Base-by-base conservation (phyloP, 2,329 filamentous ascomycete species). In the Colletotrichum nymphaeae region DNA sequence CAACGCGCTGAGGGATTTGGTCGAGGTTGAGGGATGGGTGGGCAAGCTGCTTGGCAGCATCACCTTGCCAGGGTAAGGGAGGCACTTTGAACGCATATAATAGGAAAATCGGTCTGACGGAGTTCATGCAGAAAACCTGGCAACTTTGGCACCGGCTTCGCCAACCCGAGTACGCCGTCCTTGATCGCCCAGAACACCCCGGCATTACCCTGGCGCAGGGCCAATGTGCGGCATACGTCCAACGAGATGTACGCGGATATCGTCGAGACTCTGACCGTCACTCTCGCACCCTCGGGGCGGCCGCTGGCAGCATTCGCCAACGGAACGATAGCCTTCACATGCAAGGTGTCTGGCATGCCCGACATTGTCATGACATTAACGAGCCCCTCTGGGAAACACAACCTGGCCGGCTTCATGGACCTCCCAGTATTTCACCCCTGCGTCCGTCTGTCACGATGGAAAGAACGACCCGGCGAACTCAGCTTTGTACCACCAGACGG, bases 181-280 rank as follows among this genome's bases (percentile, higher is more conserved):
- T 78, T 88, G 8, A 74, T 84, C 16, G 76, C 85, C 22, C 81
- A 86, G 19, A 88, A 86, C 76, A 85, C 85, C 1, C 87, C 89
- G 0, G 87, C 90, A 8, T 78, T 98, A 53, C 95, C 95, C 1
- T 99, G 97, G 97, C 91, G 97, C 74, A 89, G 95, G 74, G 91
- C 94, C 52, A 98, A 98, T 79, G 97, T 99, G 66, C 90, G 95
- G 19, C 97, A 99, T 82, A 98, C 96, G 4, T 97, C 94, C 68
- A 99, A 98, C 83, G 97, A 99, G 83, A 88, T 99, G 77, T 98
- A 98, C 81, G 96, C 98, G 70, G 97, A 99, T 81, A 91, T 99
- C 14, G 91, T 99, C 74, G 97, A 99, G 85, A 95, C 94, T 1
- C 87, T 99, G 0, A 91, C 92, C 1, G 94, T 98, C 53, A 98